Evolutionary conservation across 495 filamentous ascomycete species (phyloP).

Genomic region (Entonaema liquescens): DNA sequence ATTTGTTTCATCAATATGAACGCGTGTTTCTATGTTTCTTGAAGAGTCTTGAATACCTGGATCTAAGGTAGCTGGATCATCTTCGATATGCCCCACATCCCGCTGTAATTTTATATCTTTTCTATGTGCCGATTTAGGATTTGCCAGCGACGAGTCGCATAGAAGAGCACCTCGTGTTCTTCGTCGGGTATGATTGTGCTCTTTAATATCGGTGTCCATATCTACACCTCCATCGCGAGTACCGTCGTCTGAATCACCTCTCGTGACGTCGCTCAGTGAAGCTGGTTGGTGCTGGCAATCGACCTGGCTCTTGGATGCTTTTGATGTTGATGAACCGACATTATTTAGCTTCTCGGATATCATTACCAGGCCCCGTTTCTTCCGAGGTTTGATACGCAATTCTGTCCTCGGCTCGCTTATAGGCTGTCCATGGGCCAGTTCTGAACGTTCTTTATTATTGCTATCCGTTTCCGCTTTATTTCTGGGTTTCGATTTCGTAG

Average conservation of each 20-base stretch:
- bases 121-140: neutral
- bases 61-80: neutral
- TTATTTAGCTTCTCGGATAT: slow-evolving; percentile 42
- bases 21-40: neutral
- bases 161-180: neutral
- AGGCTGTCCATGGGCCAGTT: neutral
- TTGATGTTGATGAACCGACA: slow-evolving; percentile 10
- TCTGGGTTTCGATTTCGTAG: neutral
- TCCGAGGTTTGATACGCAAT: slow-evolving; percentile 52
- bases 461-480: neutral
- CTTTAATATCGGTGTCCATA: neutral
- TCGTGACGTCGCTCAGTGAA: neutral
- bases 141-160: neutral
- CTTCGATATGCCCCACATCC: neutral
- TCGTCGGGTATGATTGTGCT: neutral
- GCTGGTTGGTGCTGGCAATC: neutral
- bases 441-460: slow-evolving; percentile 7
- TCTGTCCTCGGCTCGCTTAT: slow-evolving; percentile 48
- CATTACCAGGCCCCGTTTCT: slow-evolving; percentile 54
- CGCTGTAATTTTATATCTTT: slow-evolving; percentile 2
- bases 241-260: neutral
- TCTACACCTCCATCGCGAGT: neutral
- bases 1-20: neutral
- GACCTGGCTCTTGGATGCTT: slow-evolving; percentile 3
- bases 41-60: neutral